A percentile compares a stretch with the other conserved stretches of the same genome.
Conservation (phyloP, 106 monocot genomes). For the Agapanthus africanus region DNA sequence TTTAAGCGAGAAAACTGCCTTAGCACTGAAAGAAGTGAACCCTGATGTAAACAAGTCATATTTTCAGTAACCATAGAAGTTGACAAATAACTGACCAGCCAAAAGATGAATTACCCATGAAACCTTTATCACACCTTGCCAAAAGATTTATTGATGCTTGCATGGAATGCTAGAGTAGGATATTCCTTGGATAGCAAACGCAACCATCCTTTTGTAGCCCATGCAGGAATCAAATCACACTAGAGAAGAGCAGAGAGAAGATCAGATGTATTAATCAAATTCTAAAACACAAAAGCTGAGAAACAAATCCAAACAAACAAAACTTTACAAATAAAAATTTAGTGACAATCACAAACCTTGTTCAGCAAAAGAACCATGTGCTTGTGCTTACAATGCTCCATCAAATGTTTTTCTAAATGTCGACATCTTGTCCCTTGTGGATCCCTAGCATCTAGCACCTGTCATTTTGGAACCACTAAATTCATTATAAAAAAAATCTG, state of each 20-base stretch:
- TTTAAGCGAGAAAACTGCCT: constrained; percentile 90
- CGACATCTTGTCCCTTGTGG: constrained; percentile 86
- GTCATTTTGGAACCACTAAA: too few relatives aligned
- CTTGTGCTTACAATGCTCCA: constrained; percentile 87
- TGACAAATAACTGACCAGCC: too few relatives aligned
- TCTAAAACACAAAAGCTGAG: neutral
- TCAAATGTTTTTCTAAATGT: constrained; percentile 92
- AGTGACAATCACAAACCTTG: constrained; percentile 43
- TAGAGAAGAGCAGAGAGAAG: constrained; percentile 13
- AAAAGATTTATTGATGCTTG: constrained; percentile 89
- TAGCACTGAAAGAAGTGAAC: constrained; percentile 83
- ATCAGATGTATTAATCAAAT: neutral
- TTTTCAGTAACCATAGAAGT: too few relatives aligned
- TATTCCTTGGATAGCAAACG: constrained; percentile 72
- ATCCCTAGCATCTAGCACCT: constrained; percentile 98
- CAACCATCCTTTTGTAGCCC: constrained; percentile 97
- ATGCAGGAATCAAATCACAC: constrained; percentile 97
- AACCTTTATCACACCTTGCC: constrained; percentile 54
- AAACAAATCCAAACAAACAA: too few relatives aligned
- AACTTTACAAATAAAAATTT: neutral
- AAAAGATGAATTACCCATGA: neutral
- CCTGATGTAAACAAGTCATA: constrained; percentile 37
- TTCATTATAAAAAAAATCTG: too few relatives aligned
- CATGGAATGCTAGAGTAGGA: constrained; percentile 96
- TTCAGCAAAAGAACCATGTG: constrained; percentile 90